Conservation (phyloP, 2,329 filamentous ascomycete species). For the Ophiostoma sp. region DNA sequence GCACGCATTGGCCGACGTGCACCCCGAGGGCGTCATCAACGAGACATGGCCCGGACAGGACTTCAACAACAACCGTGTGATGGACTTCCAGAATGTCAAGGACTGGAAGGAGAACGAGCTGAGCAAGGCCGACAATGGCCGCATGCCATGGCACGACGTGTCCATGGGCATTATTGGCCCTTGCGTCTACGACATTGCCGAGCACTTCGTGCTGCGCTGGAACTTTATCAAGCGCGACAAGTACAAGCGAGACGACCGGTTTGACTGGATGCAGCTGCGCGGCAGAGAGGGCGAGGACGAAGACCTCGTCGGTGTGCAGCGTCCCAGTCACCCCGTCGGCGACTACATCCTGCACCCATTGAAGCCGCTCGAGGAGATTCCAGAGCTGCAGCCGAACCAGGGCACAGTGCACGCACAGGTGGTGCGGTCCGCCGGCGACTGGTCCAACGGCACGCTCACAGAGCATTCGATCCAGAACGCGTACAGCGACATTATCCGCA, state of each 20-base stretch:
- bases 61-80: conserved; percentile 94
- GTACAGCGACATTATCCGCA: conserved; percentile 76
- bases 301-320: conserved; percentile 80
- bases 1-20: conserved; percentile 79
- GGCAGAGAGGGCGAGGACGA: conserved; percentile 73
- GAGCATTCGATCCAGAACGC: conserved; percentile 86
- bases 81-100: conserved; percentile 87
- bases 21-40: conserved; percentile 73
- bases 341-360: conserved; percentile 79
- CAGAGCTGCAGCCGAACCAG: conserved; percentile 43
- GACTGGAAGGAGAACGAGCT: conserved; percentile 94
- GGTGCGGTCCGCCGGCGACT: conserved; percentile 85
- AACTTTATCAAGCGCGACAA: conserved; percentile 97
- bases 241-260: conserved; percentile 81
- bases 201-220: conserved; percentile 92
- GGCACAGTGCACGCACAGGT: conserved; percentile 79
- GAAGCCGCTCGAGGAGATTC: conserved; percentile 61
- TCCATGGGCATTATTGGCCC: conserved; percentile 87
- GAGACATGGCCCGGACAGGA: conserved; percentile 95
- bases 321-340: conserved; percentile 83
- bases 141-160: conserved; percentile 99
- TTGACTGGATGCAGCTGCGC: conserved; percentile 78
- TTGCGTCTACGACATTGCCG: conserved; percentile 86
- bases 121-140: conserved; percentile 81
- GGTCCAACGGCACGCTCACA: conserved; percentile 83